A percentile compares a stretch with the other conserved stretches of the same genome.
Conservation (phyloP, 2,329 filamentous ascomycete genomes). For the Penicillium sp. region DNA sequence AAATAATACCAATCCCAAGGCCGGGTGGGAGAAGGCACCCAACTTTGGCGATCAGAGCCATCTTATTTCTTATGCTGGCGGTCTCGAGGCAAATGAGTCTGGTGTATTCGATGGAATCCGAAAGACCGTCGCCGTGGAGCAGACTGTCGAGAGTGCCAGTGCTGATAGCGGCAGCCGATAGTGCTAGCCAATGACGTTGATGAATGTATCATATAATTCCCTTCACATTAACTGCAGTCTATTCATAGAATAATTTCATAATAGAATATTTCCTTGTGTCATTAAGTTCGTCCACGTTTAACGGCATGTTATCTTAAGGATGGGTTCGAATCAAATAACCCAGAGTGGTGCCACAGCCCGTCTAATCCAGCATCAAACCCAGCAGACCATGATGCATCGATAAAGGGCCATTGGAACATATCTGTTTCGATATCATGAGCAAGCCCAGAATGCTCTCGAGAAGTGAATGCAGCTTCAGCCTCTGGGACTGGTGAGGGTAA, state of each 20-base stretch:
- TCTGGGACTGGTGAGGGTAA: conserved; percentile 9
- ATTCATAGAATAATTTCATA: background rate
- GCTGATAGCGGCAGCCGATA: conserved; percentile 4
- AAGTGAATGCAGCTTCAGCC: conserved; percentile 1
- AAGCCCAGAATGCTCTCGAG: conserved; percentile 5
- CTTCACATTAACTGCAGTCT: background rate
- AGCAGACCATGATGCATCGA: conserved; percentile 37
- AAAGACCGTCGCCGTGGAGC: conserved; percentile 21
- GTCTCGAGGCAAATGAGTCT: conserved; percentile 15
- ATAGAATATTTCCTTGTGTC: background rate
- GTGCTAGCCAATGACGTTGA: conserved; percentile 2
- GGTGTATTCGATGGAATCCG: conserved; percentile 14
- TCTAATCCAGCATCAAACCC: conserved; percentile 36
- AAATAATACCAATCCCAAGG: conserved; percentile 16
- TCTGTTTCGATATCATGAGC: conserved; percentile 33
- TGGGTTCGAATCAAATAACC: background rate
- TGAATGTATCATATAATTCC: background rate
- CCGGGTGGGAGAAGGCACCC: conserved; percentile 13
- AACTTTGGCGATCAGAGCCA: conserved; percentile 33
- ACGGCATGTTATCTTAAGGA: background rate
- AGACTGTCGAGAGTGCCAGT: conserved; percentile 16
- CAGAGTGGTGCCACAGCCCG: conserved; percentile 27
- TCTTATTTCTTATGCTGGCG: conserved; percentile 31
- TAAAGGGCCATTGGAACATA: conserved; percentile 41
- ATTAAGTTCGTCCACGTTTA: background rate